A percentile compares a stretch with the other conserved stretches of the same genome.
These are phyloP conservation scores for Amaranthus tricolor DNA, from an alignment of 179 eudicot species.

Conservation along the genomic window DNA sequence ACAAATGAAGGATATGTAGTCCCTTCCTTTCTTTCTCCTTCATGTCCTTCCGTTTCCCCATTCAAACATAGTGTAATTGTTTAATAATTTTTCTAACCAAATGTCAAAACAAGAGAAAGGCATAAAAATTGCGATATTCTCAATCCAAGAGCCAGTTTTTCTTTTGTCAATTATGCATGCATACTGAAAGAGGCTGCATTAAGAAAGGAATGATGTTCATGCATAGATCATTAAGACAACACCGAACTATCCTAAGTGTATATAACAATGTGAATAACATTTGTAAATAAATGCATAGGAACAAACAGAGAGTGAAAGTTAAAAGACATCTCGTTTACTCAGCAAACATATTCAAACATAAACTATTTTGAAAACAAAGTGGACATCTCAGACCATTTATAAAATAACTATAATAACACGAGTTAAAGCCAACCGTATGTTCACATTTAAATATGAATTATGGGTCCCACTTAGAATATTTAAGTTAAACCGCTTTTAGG, in stretches of 20 bases:
- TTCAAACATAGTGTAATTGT: too few relatives aligned
- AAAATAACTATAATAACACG: neutral
- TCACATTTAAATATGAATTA: too few relatives aligned
- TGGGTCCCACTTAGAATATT: too few relatives aligned
- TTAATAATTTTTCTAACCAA: neutral
- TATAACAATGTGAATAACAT: neutral
- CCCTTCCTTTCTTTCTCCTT: too few relatives aligned
- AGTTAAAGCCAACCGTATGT: too few relatives aligned
- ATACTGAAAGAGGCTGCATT: slow-evolving; percentile 84
- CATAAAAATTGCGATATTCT: slow-evolving; percentile 47
- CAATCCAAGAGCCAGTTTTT: slow-evolving; percentile 77
- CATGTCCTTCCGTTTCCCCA: too few relatives aligned
- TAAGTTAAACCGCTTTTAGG: too few relatives aligned
- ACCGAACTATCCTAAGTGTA: slow-evolving; percentile 58
- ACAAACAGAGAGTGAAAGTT: neutral
- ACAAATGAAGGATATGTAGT: too few relatives aligned
- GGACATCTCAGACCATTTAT: neutral
- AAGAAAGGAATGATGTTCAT: slow-evolving; percentile 8
- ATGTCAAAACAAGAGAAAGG: neutral
- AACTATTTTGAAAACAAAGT: neutral
- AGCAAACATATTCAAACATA: too few relatives aligned
- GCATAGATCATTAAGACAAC: slow-evolving; percentile 53
- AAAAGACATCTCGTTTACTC: neutral
- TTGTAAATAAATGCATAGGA: neutral
- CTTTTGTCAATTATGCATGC: slow-evolving; percentile 85